Percentiles rank a stretch among this genome's conserved stretches.
These are phyloP conservation scores for Elsinoe arachidis DNA, from an alignment of 2,329 filamentous ascomycete species.

Conservation along the genomic window DNA sequence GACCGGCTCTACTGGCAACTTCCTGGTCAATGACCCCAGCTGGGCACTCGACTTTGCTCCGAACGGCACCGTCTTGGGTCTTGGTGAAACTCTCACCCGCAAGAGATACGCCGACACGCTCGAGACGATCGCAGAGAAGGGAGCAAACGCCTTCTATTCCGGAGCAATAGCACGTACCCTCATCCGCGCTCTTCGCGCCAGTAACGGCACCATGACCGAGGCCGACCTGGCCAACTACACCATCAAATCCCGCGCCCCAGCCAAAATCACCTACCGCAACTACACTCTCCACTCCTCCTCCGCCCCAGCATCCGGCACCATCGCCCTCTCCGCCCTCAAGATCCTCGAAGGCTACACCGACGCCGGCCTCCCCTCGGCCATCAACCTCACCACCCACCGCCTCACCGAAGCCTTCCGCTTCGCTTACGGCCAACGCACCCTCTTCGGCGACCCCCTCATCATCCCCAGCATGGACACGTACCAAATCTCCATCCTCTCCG, in stretches of 20 bases:
- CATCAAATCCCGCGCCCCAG: conserved; percentile 53
- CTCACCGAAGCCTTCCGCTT: conserved; percentile 86
- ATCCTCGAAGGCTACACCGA: conserved; percentile 67
- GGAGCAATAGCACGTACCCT: conserved; percentile 66
- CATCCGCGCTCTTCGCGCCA: conserved; percentile 56
- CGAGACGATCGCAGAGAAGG: conserved; percentile 64
- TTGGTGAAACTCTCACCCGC: conserved; percentile 72
- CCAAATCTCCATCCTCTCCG: conserved; percentile 59
- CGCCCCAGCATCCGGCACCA: conserved; percentile 69
- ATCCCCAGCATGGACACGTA: conserved; percentile 54
- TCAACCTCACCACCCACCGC: conserved; percentile 68
- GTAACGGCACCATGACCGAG: conserved; percentile 78
- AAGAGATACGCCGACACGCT: conserved; percentile 74
- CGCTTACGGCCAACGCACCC: conserved; percentile 66
- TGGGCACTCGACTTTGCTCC: conserved; percentile 89
- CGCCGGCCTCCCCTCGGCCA: conserved; percentile 48
- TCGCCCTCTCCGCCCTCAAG: conserved; percentile 69
- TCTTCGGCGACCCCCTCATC: conserved; percentile 74
- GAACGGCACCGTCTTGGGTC: conserved; percentile 59
- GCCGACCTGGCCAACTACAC: conserved; percentile 68
- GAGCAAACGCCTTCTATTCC: conserved; percentile 59
- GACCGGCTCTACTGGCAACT: conserved; percentile 42
- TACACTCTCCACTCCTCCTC: conserved; percentile 61
- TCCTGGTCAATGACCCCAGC: conserved; percentile 62
- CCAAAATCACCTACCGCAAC: conserved; percentile 49